Evolutionary conservation across 1,139 yeast genomes (phyloP), one percentile per base, ranked within the genome.

Genomic region (Pichia sp.): DNA sequence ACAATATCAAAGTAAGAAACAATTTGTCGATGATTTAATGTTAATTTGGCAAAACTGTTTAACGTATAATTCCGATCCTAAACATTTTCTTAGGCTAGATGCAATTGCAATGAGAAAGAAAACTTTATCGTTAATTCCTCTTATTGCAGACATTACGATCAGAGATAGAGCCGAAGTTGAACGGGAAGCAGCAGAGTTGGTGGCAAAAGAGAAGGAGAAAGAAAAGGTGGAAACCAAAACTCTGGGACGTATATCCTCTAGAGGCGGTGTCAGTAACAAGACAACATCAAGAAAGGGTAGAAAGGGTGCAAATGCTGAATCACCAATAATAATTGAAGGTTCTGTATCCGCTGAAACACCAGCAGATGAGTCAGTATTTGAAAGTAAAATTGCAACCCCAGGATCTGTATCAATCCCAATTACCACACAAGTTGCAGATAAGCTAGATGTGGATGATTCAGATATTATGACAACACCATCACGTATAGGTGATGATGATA

Each of bases 51-150:
- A 81, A 50, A 94, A 94, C 63, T 94, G 99, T 62, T 68, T 94
- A 51, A 78, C 90, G 0, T 94, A 87, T 61, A 94, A 94, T 62
- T 86, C 97, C 0, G 98, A 94, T 58, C 98, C 98, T 2, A 84
- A 82, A 51, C 97, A 94, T 63, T 90, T 86, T 55, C 65, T 92
- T 35, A 71, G 99, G 46, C 87, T 82, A 0, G 97, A 92, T 67
- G 98, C 98, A 0, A 66, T 85, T 42, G 97, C 97, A 3, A 94
- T 92, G 98, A 95, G 89, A 55, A 87, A 87, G 63, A 87, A 86
- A 60, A 81, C 97, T 0, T 63, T 80, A 46, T 75, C 80, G 45
- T 69, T 92, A 45, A 74, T 80, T 8, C 96, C 96, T 0, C 67
- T 87, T 48, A 90, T 92, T 31, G 98, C 99, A 0, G 94, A 92